Base-by-base conservation (phyloP, 2,329 filamentous ascomycete species). In the Scolecobasidium constrictum region DNA sequence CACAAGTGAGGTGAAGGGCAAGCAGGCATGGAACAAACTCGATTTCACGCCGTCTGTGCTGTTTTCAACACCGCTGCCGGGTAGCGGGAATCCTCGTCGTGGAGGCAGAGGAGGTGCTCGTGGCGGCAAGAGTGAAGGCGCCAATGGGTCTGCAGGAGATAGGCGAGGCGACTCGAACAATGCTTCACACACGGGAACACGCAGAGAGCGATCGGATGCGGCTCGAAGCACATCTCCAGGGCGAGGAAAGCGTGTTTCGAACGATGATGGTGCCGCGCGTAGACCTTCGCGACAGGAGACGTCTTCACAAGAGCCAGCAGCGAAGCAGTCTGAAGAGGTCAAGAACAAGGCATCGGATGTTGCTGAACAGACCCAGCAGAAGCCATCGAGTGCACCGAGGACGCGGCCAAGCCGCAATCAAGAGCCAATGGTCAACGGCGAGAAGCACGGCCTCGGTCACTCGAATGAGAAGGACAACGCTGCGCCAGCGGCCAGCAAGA, bases 21-120 rank as follows among this genome's bases (percentile, higher is more conserved):
- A 93, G 68, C 78, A 83, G 53, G 85, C 87, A 55, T 96, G 92
- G 90, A 79, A 85, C 46, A 74, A 79, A 1, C 76, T 95, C 45
- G 77, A 81, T 23, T 90, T 88, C 55, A 86, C 85, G 11, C 90
- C 87, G 6, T 82, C 78, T 12, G 86, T 92, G 38, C 80, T 81
- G 45, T 96, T 94, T 62, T 83, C 86, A 58, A 95, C 92, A 1
- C 86, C 83, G 20, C 61, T 94, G 33, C 78, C 81, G n/a, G 61
- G 52, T 22, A 57, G 60, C 34, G 26, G 9, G n/a, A 53, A 56
- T 19, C 58, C 64, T 48, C 64, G 68, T 40, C 66, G 72, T 44
- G 67, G 72, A 52, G 72, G 73, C 42, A 72, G 75, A 47, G 67
- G 73, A 53, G 63, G 69, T 42, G 62, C 64, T 45, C 53, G 56